Percentiles rank a stretch among this genome's conserved stretches.
Conservation (phyloP, 2,329 filamentous ascomycete genomes). For the Rutstroemia sydowiana region DNA sequence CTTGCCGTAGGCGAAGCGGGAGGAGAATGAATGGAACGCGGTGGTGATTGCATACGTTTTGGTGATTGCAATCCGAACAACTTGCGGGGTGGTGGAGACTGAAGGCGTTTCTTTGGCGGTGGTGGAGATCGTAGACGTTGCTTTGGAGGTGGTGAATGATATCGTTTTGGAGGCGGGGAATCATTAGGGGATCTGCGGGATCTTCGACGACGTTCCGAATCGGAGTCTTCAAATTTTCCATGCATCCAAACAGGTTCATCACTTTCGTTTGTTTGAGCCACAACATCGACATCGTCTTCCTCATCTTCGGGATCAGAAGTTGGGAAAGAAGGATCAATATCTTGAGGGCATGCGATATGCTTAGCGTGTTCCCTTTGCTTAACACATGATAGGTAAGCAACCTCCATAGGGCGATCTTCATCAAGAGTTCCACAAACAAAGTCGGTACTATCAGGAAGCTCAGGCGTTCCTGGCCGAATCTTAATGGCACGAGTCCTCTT, state of each 20-base stretch:
- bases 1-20: conserved; percentile 45
- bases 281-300: conserved; percentile 62
- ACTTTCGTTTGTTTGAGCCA: conserved; percentile 51
- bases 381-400: conserved; percentile 80
- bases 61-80: conserved; percentile 27
- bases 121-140: conserved; percentile 32
- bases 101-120: conserved; percentile 32
- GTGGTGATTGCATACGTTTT: conserved; percentile 59
- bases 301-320: conserved; percentile 87
- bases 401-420: conserved; percentile 89
- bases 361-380: conserved; percentile 76
- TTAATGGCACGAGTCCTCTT: conserved; percentile 35
- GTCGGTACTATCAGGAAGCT: conserved; percentile 93
- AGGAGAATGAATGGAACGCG: conserved; percentile 43
- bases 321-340: conserved; percentile 95
- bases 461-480: conserved; percentile 63
- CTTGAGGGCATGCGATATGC: conserved; percentile 79
- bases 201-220: conserved; percentile 47
- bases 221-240: conserved; percentile 61
- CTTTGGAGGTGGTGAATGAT: conserved; percentile 32
- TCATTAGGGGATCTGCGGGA: conserved; percentile 40
- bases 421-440: conserved; percentile 98
- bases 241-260: conserved; percentile 64
- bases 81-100: conserved; percentile 29
- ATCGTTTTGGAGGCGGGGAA: conserved; percentile 44